A percentile compares a stretch with the other conserved stretches of the same genome.
phyloP scores from a whole-genome alignment of 2,329 filamentous ascomycete species.

The Hypoxylon sp. region DNA sequence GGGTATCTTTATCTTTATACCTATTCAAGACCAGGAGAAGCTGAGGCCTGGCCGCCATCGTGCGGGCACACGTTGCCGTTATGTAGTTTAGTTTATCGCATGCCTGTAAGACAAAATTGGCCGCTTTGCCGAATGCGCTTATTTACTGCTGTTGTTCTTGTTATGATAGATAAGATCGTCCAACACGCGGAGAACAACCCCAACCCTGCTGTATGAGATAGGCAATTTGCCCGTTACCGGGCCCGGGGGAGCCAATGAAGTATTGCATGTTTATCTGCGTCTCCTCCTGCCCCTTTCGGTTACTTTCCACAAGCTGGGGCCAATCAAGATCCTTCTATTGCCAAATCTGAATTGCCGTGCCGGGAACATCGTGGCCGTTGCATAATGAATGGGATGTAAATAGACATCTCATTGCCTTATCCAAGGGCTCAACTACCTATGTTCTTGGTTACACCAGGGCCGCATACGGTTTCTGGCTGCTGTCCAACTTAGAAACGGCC shows the following conservation, averaged over 20 bases:
- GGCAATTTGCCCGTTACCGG: conserved; percentile 11
- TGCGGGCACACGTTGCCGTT: neutral
- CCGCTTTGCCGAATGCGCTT: neutral
- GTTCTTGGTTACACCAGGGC: neutral
- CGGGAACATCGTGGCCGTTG: neutral
- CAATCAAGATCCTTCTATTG: neutral
- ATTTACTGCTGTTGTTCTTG: neutral
- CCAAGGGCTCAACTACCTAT: neutral
- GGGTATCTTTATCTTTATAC: conserved; percentile 3
- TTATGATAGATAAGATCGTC: conserved; percentile 20
- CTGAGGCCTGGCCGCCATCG: conserved; percentile 1
- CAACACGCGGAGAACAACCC: neutral
- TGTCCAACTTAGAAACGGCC: neutral
- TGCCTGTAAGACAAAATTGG: neutral
- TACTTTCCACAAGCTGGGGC: neutral
- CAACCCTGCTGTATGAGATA: conserved; percentile 12
- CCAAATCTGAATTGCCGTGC: neutral
- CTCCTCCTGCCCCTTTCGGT: conserved; percentile 35
- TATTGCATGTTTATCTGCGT: conserved; percentile 32
- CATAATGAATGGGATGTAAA: neutral
- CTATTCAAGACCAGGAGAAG: neutral
- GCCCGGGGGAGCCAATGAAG: conserved; percentile 26
- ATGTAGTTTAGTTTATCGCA: conserved; percentile 4
- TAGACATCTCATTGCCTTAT: neutral
- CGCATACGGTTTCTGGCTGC: neutral